Evolutionary conservation across 768 basidiomycete species (phyloP).

Genomic region (Hygrocybe punicea): DNA sequence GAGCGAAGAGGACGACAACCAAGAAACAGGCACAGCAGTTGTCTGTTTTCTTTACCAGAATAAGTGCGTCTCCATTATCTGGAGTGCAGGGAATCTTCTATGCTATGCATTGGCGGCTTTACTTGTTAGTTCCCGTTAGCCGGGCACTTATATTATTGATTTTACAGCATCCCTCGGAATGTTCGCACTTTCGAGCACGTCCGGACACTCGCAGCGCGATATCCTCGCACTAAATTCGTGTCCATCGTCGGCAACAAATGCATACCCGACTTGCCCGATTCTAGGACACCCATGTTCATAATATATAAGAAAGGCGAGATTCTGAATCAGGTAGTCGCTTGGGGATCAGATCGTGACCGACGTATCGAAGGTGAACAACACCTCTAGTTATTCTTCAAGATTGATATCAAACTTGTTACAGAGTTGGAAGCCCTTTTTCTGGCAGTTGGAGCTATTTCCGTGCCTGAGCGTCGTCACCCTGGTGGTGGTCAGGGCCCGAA

Average conservation of each 20-base stretch:
- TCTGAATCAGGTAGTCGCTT: constrained; percentile 76
- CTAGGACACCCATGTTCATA: constrained; percentile 86
- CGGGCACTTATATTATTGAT: not conserved
- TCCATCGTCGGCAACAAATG: constrained; percentile 93
- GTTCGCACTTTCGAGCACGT: constrained; percentile 73
- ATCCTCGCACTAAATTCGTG: constrained; percentile 93
- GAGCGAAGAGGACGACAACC: constrained; percentile 60
- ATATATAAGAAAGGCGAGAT: constrained; percentile 93
- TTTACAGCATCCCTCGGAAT: constrained; percentile 68
- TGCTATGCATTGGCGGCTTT: no score
- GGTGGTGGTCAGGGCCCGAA: constrained; percentile 25
- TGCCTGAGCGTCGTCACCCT: constrained; percentile 45
- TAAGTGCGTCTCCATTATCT: constrained; percentile 59
- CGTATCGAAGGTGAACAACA: constrained; percentile 62
- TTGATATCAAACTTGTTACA: constrained; percentile 26
- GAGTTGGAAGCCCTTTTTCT: constrained; percentile 72
- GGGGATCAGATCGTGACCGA: constrained; percentile 78
- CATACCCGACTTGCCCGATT: constrained; percentile 93
- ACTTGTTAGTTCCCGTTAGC: no score
- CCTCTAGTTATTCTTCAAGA: not conserved
- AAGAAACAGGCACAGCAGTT: constrained; percentile 81
- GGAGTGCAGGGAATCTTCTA: no score
- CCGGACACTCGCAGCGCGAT: constrained; percentile 66
- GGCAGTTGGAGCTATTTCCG: constrained; percentile 61
- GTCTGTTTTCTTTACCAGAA: constrained; percentile 95